phyloP scores from a whole-genome alignment of 768 basidiomycete species.

The Sporobolomyces roseus region DNA sequence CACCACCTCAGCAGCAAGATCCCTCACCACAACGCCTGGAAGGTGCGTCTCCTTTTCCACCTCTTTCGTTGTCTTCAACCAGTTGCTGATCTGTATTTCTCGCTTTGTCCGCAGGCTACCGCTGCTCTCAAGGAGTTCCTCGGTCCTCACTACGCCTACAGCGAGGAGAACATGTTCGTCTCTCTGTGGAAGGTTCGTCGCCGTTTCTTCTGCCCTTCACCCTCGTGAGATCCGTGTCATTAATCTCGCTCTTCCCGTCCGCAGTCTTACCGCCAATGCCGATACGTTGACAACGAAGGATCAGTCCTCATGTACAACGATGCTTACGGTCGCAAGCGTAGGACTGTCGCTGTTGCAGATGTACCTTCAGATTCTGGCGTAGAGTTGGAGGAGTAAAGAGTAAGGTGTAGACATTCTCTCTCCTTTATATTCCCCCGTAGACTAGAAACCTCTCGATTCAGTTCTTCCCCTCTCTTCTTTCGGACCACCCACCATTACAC shows the following conservation, averaged over 20 bases:
- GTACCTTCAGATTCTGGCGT: constrained; percentile 64
- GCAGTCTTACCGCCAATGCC: constrained; percentile 42
- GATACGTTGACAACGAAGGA: constrained; percentile 75
- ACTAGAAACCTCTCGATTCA: no score
- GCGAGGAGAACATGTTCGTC: constrained; percentile 54
- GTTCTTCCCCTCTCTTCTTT: not conserved
- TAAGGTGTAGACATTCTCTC: constrained; percentile 3
- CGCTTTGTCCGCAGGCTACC: not conserved
- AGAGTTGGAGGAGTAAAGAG: constrained; percentile 48
- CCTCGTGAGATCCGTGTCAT: no score
- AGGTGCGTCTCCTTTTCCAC: no score
- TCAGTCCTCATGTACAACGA: constrained; percentile 63
- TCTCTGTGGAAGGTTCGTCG: constrained; percentile 59
- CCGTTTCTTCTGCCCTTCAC: not conserved
- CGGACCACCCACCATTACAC: not conserved
- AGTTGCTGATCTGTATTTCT: no score
- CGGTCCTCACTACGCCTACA: constrained; percentile 52
- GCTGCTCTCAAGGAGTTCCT: constrained; percentile 59
- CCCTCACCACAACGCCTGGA: constrained; percentile 89
- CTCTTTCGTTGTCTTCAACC: no score
- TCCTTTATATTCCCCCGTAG: constrained; percentile 1
- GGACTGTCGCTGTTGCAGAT: constrained; percentile 63
- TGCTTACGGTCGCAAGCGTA: constrained; percentile 68
- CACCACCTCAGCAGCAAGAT: constrained; percentile 95
- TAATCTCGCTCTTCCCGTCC: not conserved